These are phyloP conservation scores for Didymella sp. DNA, from an alignment of 2,329 filamentous ascomycete genomes.

Conservation along the genomic window DNA sequence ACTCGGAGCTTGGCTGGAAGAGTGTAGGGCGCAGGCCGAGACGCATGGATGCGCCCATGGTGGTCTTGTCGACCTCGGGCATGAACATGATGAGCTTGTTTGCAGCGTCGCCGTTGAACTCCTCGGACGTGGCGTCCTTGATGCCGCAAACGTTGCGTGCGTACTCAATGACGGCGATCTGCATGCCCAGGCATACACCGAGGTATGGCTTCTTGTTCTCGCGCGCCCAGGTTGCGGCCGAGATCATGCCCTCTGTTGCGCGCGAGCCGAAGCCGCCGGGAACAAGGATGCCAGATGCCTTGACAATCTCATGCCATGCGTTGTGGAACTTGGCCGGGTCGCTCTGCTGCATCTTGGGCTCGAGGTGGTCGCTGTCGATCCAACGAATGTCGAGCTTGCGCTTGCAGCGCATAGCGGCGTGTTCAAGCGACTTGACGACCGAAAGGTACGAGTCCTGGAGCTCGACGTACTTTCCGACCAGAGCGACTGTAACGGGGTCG, in stretches of 20 bases:
- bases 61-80: conserved; percentile 82
- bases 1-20: conserved; percentile 78
- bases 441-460: conserved; percentile 87
- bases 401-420: conserved; percentile 85
- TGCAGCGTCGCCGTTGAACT: conserved; percentile 65
- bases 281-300: conserved; percentile 71
- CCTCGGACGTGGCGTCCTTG: conserved; percentile 61
- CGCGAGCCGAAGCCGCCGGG: conserved; percentile 82
- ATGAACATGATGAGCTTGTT: conserved; percentile 85
- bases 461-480: conserved; percentile 91
- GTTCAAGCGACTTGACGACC: conserved; percentile 86
- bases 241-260: conserved; percentile 89
- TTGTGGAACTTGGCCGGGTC: conserved; percentile 80
- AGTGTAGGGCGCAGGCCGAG: conserved; percentile 76
- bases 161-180: conserved; percentile 89
- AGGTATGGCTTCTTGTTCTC: conserved; percentile 82
- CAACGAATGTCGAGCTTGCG: conserved; percentile 81
- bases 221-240: conserved; percentile 84
- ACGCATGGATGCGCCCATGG: conserved; percentile 86
- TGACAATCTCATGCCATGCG: conserved; percentile 82
- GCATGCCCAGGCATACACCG: conserved; percentile 91
- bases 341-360: conserved; percentile 66
- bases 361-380: conserved; percentile 86
- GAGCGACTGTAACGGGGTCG: conserved; percentile 77
- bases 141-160: conserved; percentile 78